Evolutionary conservation across 2,329 filamentous ascomycete species (phyloP).

Genomic region (Fusarium udum): DNA sequence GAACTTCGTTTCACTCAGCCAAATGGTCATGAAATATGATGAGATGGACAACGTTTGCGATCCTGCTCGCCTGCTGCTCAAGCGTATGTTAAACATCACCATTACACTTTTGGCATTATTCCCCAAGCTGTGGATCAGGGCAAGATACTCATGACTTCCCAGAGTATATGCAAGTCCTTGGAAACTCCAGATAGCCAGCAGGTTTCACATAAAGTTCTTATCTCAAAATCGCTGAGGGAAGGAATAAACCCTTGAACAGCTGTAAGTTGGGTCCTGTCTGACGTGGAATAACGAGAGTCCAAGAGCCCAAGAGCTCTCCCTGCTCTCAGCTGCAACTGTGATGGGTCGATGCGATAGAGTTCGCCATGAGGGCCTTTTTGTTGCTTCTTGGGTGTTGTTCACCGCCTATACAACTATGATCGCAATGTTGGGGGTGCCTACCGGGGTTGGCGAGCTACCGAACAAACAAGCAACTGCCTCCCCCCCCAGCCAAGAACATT

Average conservation of each 20-base stretch:
- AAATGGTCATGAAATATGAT: not conserved
- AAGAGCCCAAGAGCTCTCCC: conserved; percentile 25
- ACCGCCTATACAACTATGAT: conserved; percentile 35
- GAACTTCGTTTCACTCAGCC: not conserved
- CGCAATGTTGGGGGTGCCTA: conserved; percentile 30
- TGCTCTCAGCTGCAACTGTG: conserved; percentile 21
- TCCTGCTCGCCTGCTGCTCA: not conserved
- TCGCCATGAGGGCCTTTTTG: conserved; percentile 13
- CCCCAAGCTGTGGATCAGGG: not conserved
- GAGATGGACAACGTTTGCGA: not conserved
- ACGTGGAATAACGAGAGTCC: conserved; percentile 30
- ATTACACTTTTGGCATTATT: not conserved
- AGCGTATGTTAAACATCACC: not conserved
- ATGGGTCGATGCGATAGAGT: conserved; percentile 33
- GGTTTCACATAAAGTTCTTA: conserved; percentile 17
- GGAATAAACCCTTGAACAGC: not conserved
- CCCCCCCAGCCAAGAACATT: conserved; percentile 14
- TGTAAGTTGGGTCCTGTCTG: conserved; percentile 21
- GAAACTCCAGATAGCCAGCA: conserved; percentile 12
- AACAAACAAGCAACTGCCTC: conserved; percentile 17
- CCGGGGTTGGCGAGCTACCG: conserved; percentile 32
- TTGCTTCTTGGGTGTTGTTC: conserved; percentile 36
- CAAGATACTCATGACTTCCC: not conserved
- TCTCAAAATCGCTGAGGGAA: not conserved
- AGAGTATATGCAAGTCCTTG: conserved; percentile 5